Evolutionary conservation across 2,329 filamentous ascomycete genomes (phyloP), one percentile per base, ranked within the genome.

Genomic region (Fusarium penzigii): DNA sequence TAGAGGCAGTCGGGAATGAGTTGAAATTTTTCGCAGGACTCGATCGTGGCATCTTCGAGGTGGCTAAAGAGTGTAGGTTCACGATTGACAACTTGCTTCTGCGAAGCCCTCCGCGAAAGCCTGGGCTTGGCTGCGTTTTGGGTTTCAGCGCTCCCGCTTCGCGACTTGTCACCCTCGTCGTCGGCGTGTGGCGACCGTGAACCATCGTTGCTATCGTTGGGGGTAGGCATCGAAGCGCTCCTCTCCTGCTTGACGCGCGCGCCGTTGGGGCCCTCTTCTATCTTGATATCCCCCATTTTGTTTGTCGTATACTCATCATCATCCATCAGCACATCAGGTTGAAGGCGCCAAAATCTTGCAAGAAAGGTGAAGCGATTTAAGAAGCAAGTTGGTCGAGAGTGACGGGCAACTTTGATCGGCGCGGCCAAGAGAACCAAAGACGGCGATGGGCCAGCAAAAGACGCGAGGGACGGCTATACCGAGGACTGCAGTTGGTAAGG

Each of bases 1-100:
- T 99, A 99, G 34, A 89, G 87, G 72, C 93, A 97, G 63, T 90
- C 84, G 47, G 86, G 77, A 58, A 99, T 92, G 46, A 93, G 78
- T 61, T 90, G 84, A 65, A 99, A 99, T 13, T 84, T 84, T 25
- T 79, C 76, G 62, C 83, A 86, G 5, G 94, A 89, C 63, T 94
- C 89, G 36, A 78, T 74, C 3, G 91, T 96, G 60, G 85, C 86
- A 71, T 97, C 88, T 39, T 89, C 87, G 29, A 93, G 76, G 70
- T 96, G 80, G 64, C 80, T 72, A 70, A 89, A 96, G 11, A 96
- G 76, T 48, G 78, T 78, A 47, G 86, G 80, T 51, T 86, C 79
- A 51, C 84, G 83, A 56, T 80, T 73, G 52, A 82, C 72, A 45
- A 85, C 71, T 70, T 60, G 43, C 90, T 96, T 70, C 61, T 89